A percentile compares a stretch with the other conserved stretches of the same genome.
Evolutionary conservation across 306 rosid species (phyloP).

Genomic region (Citrullus mucosospermus): DNA sequence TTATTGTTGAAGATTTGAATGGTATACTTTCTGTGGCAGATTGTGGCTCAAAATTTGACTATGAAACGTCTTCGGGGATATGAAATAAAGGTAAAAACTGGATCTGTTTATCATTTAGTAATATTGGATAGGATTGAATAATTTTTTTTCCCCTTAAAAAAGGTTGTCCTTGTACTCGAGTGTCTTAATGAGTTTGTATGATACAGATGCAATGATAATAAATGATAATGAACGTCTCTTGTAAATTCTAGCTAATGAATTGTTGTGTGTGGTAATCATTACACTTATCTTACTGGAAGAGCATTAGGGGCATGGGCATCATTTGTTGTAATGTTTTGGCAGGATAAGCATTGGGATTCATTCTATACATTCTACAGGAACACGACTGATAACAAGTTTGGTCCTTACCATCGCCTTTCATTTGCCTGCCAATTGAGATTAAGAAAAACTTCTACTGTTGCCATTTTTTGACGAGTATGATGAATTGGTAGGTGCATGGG

Average conservation of each 20-base stretch:
- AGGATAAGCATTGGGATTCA: constrained; percentile 86
- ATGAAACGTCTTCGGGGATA: constrained; percentile 79
- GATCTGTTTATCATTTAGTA: background rate
- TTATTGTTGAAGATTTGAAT: background rate
- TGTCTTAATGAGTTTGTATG: background rate
- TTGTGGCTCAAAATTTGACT: constrained; percentile 58
- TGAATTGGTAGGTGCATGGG: background rate
- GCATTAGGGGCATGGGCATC: background rate
- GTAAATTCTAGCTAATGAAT: background rate
- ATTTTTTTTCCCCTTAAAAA: background rate
- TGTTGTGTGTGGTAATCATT: background rate
- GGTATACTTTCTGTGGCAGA: constrained; percentile 32
- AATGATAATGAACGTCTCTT: background rate
- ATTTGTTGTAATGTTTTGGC: constrained; percentile 24
- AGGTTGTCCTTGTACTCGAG: background rate
- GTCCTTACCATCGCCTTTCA: constrained; percentile 3
- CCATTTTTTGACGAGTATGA: constrained; percentile 4
- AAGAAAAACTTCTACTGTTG: background rate
- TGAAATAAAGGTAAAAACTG: constrained; percentile 66
- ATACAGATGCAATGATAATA: background rate
- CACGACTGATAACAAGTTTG: constrained; percentile 87
- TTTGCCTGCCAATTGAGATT: constrained; percentile 3
- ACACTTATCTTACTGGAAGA: background rate
- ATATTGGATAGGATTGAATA: background rate
- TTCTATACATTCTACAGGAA: constrained; percentile 75